A percentile compares a stretch with the other conserved stretches of the same genome.
Conservation (phyloP, 1,284 basidiomycete species). For the Neolentinus lepideus region DNA sequence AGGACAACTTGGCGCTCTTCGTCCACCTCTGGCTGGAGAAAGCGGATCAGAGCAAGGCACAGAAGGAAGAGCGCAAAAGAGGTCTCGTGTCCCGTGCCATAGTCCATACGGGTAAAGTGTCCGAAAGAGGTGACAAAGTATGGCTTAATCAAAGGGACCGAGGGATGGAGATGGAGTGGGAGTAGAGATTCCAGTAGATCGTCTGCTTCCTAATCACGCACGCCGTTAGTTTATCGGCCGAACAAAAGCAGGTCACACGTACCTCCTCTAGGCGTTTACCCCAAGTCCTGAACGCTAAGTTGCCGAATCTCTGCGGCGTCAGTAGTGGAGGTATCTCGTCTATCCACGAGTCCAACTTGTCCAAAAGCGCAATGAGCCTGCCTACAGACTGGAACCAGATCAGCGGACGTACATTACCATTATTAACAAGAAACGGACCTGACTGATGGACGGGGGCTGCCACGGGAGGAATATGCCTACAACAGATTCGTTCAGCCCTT, state of each 20-base stretch:
- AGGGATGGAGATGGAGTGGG: constrained; percentile 33
- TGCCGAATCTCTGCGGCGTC: constrained; percentile 92
- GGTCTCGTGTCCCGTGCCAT: constrained; percentile 94
- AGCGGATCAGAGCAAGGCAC: constrained; percentile 56
- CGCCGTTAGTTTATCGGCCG: constrained; percentile 4
- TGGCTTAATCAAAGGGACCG: constrained; percentile 58
- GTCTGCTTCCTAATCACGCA: constrained; percentile 46
- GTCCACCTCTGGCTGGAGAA: constrained; percentile 42
- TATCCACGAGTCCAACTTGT: constrained; percentile 73
- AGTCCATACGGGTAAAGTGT: constrained; percentile 89
- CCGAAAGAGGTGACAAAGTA: constrained; percentile 87
- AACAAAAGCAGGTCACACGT: constrained; percentile 4
- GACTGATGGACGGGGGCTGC: constrained; percentile 22
- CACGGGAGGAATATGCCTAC: constrained; percentile 49
- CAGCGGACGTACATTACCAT: constrained; percentile 8
- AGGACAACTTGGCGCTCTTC: constrained; percentile 62
- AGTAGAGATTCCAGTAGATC: constrained; percentile 48
- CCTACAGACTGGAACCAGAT: constrained; percentile 35
- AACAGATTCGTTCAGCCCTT: constrained; percentile 66
- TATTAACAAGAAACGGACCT: constrained; percentile 23
- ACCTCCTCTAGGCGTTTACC: constrained; percentile 77
- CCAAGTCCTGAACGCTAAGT: constrained; percentile 89
- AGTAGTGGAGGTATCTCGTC: constrained; percentile 73
- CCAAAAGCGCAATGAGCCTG: constrained; percentile 51
- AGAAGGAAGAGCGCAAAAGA: constrained; percentile 81